Evolutionary conservation across 2,329 filamentous ascomycete species (phyloP).

Genomic region (Aspergillus pseudoglaucus): DNA sequence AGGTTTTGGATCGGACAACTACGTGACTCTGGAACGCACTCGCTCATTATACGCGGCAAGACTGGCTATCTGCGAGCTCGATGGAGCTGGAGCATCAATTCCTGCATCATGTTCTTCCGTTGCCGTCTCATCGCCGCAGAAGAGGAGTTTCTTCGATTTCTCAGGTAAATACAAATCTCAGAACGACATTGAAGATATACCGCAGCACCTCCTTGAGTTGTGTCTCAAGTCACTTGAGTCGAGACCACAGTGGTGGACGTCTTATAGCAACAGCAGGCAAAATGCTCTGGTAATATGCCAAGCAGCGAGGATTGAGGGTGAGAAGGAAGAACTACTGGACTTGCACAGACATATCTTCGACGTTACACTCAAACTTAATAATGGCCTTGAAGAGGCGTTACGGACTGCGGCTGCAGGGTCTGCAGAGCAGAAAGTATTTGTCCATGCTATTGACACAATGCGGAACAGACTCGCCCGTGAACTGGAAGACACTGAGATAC

Average conservation of each 20-base stretch:
- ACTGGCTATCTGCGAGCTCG: conserved; percentile 58
- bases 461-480: conserved; percentile 25
- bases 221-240: conserved; percentile 52
- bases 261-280: conserved; percentile 57
- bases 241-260: conserved; percentile 56
- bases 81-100: conserved; percentile 44
- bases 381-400: conserved; percentile 29
- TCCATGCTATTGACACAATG: conserved; percentile 23
- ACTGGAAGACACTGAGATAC: conserved; percentile 23
- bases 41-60: conserved; percentile 56
- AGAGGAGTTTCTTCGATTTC: conserved; percentile 21
- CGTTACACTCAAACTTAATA: conserved; percentile 29
- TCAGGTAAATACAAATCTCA: conserved; percentile 14
- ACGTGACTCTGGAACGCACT: conserved; percentile 35
- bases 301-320: conserved; percentile 52
- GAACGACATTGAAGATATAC: conserved; percentile 10
- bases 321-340: conserved; percentile 44
- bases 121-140: conserved; percentile 31
- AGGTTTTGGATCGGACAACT: conserved; percentile 15
- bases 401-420: conserved; percentile 23
- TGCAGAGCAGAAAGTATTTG: conserved; percentile 27
- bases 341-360: conserved; percentile 34
- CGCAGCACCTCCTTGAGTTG: conserved; percentile 31
- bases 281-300: conserved; percentile 58
- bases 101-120: conserved; percentile 49